Base-by-base conservation (phyloP, 1,139 yeast genomes). In the Scheffersomyces quercinus region DNA sequence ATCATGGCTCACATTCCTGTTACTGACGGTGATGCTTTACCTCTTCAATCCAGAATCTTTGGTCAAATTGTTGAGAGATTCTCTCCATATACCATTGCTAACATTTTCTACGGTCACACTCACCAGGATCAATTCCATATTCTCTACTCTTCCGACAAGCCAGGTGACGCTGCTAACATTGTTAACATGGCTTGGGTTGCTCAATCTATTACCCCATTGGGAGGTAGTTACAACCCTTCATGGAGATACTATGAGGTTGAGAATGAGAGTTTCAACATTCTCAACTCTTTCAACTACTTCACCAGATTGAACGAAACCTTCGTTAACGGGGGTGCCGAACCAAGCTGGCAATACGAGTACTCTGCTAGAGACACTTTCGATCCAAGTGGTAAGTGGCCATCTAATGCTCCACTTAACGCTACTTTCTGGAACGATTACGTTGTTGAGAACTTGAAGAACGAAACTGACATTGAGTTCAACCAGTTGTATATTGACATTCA, bases 191-290 rank as follows among this genome's bases (percentile, higher is more conserved):
- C 87, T 0, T 85, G 85, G 85, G 75, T 84, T 42, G 73, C 78
- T 1, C 89, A 82, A 50, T 79, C 88, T 1, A 75, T 85, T 35
- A 83, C 90, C 11, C 89, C 90, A 8, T 69, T 73, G 52, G 64
- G 70, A 8, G 44, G 55, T 20, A 69, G 80, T 50, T 70, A 70
- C 52, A 85, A 85, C 58, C 90, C 90, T 12, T 75, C 83, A 26
- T 85, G 88, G 86, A 75, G 87, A 59, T 83, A 82, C 64, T 85
- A 85, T 56, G 81, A 81, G 54, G 85, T 85, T 37, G 89, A 85
- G 59, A 68, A 78, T 20, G 67, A 77, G 51, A 77, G 88, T 4
- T 83, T 82, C 67, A 78, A 78, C 48, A 70, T 85, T 46, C 70
- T 82, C 71, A 80, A 85, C 54, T 71, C 84, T 4, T 72, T 63